Evolutionary conservation across 306 rosid genomes (phyloP).

Genomic region (apple (Malus domestica)): ASM211411v1 NC_041803.1:17327001-17327500

Average conservation of each 20-base stretch:
- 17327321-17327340: background rate
- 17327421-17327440: too few relatives aligned
- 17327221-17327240: too few relatives aligned
- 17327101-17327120: slow-evolving; percentile 31
- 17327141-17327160: slow-evolving; percentile 24
- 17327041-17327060: background rate
- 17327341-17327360: too few relatives aligned
- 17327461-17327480: too few relatives aligned
- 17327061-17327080: too few relatives aligned
- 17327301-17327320: background rate
- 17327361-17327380: too few relatives aligned
- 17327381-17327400: too few relatives aligned
- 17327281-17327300: background rate
- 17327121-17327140: slow-evolving; percentile 34
- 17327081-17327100: slow-evolving; percentile 29
- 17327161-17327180: background rate
- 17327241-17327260: background rate
- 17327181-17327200: background rate
- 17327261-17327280: background rate
- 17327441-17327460: too few relatives aligned
- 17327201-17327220: background rate
- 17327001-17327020: too few relatives aligned
- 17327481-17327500: too few relatives aligned
- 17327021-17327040: too few relatives aligned
- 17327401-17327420: too few relatives aligned